Conservation (phyloP, 2,329 filamentous ascomycete species). For the Fusarium sp. region DNA sequence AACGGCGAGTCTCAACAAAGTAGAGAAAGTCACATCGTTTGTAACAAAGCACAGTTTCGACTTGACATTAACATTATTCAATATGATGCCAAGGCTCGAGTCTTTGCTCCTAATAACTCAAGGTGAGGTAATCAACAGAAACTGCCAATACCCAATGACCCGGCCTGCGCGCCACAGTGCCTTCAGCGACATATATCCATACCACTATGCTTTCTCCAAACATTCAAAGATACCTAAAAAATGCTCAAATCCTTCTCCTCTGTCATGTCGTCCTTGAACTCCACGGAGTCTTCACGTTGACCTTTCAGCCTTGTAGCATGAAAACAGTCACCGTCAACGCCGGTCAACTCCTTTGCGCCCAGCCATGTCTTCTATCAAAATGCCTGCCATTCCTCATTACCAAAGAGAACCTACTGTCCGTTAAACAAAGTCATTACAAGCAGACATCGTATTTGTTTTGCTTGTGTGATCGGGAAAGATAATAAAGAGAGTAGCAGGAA, state of each 20-base stretch:
- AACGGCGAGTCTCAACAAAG: neutral
- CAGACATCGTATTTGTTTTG: conserved; percentile 34
- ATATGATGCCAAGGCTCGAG: conserved; percentile 41
- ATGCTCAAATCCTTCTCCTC: conserved; percentile 29
- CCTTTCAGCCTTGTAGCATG: conserved; percentile 12
- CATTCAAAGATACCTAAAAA: conserved; percentile 16
- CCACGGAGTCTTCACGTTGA: conserved; percentile 15
- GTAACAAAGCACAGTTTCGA: conserved; percentile 16
- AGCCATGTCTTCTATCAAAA: conserved; percentile 39
- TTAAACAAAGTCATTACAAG: conserved; percentile 24
- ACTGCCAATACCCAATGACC: conserved; percentile 41
- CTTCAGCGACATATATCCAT: conserved; percentile 6
- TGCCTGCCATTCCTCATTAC: conserved; percentile 38
- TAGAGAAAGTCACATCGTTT: neutral
- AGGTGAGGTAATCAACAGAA: conserved; percentile 8
- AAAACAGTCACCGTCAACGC: conserved; percentile 36
- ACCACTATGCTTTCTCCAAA: conserved; percentile 13
- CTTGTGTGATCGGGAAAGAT: conserved; percentile 47
- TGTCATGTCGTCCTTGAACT: conserved; percentile 21
- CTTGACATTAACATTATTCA: conserved; percentile 51
- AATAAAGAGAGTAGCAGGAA: conserved; percentile 54
- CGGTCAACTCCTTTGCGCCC: conserved; percentile 45
- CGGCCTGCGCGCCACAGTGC: conserved; percentile 22
- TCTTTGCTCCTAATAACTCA: conserved; percentile 22
- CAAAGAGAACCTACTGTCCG: conserved; percentile 35